Base-by-base conservation (phyloP, 2,329 filamentous ascomycete genomes). In the Aspergillus tanneri region DNA sequence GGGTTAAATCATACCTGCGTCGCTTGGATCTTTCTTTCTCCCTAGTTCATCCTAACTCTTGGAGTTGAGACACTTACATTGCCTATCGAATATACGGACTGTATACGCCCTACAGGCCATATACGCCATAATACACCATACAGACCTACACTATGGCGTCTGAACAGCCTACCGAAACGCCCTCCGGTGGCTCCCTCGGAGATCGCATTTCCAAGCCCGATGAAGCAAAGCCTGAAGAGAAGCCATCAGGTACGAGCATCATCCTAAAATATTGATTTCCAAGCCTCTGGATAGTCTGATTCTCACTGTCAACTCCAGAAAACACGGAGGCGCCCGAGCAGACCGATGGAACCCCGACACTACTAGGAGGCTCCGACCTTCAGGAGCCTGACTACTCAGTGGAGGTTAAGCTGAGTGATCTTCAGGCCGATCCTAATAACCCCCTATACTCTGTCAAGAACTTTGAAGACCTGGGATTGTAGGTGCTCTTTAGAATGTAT, bases 401-500 rank as follows among this genome's bases (percentile, higher is more conserved):
- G 57, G 87, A 96, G 64, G 89, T 99, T 60, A 93, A 92, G 71
- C 81, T 97, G 50, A 91, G 86, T 61, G 90, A 96, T 65, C 79
- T 96, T 45, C 90, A 96, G 71, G 82, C 84, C 23, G 89, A 96
- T 65, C 84, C 87, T 9, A 86, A 89, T 62, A 92, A 90, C 65
- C 92, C 92, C 9, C 81, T 97, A 19, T 93, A 84, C 69, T 96
- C 92, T 3, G 85, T 86, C 41, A 86, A 86, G 59, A 83, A 81
- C 1, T 99, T 96, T 68, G 83, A 93, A 57, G 85, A 96, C 55
- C 82, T 97, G 47, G 85, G 88, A 58, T 78, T 99, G 87, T 95
- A 74, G 69, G 86, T 27, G 19, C 10, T n/a, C 5, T 19, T 9
- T 35, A 24, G 10, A 16, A 11, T 36, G 9, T 3, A 24, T 18